A percentile compares a stretch with the other conserved stretches of the same genome.
Evolutionary conservation across 176 grass and related monocot genomes (phyloP).

Genomic region (Triticum dicoccoides): DNA sequence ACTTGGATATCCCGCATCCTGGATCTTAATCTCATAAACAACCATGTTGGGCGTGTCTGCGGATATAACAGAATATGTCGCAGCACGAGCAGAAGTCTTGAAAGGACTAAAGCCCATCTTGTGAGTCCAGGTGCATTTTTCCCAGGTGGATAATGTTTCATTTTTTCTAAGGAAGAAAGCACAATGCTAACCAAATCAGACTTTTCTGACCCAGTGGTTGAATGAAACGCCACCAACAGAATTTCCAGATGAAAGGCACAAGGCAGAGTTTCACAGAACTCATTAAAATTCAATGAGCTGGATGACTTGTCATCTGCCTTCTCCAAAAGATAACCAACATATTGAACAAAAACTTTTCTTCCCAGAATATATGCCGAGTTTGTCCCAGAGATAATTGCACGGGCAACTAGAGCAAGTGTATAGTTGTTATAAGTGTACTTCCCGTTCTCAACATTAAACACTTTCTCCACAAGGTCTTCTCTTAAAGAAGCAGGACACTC

Average conservation of each 20-base stretch:
- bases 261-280: conserved; percentile 63
- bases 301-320: conserved; percentile 58
- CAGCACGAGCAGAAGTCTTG: conserved; percentile 70
- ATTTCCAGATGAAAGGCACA: conserved; percentile 91
- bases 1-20: conserved; percentile 69
- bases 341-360: conserved; percentile 65
- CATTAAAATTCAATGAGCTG: conserved; percentile 38
- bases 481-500: conserved; percentile 60
- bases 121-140: conserved; percentile 49
- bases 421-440: conserved; percentile 74
- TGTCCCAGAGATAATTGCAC: conserved; percentile 53
- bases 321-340: conserved; percentile 52
- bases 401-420: conserved; percentile 68
- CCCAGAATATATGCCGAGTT: conserved; percentile 57
- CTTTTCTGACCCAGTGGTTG: conserved; percentile 60
- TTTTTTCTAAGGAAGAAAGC: conserved; percentile 57
- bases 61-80: conserved; percentile 83
- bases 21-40: conserved; percentile 73
- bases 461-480: conserved; percentile 71
- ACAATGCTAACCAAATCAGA: conserved; percentile 46
- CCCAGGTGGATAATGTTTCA: conserved; percentile 44
- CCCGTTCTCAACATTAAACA: conserved; percentile 76
- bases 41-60: conserved; percentile 71
- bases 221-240: conserved; percentile 84
- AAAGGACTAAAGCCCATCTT: conserved; percentile 85